A percentile compares a stretch with the other conserved stretches of the same genome.
These are phyloP conservation scores for Oxyria digyna DNA, from an alignment of 148 eudicot genomes.

Conservation along the genomic window DNA sequence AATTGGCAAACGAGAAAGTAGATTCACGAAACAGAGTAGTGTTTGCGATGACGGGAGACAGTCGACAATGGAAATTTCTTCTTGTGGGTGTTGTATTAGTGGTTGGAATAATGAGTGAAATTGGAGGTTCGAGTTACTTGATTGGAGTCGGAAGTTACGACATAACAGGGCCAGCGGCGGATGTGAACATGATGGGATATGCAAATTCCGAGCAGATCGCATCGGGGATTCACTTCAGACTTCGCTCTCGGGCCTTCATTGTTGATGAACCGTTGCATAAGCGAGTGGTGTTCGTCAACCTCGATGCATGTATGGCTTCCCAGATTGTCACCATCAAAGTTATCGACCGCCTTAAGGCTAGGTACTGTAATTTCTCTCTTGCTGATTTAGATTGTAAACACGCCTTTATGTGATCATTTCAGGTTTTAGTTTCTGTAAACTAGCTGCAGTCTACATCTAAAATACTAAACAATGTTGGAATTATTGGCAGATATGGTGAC, in stretches of 20 bases:
- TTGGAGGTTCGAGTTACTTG: slow-evolving; percentile 49
- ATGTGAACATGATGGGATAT: slow-evolving; percentile 99
- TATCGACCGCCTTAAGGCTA: slow-evolving; percentile 80
- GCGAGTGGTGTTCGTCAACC: slow-evolving; percentile 72
- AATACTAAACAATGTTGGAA: neutral
- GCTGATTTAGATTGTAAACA: too few relatives aligned
- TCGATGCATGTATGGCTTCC: slow-evolving; percentile 99
- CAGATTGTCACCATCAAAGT: slow-evolving; percentile 86
- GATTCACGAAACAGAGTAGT: too few relatives aligned
- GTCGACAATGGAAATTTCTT: too few relatives aligned
- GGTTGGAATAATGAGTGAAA: slow-evolving; percentile 11
- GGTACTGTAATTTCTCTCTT: slow-evolving; percentile 27
- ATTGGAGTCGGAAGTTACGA: slow-evolving; percentile 98
- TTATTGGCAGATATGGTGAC: slow-evolving; percentile 60
- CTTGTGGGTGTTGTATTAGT: too few relatives aligned
- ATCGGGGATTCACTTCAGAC: slow-evolving; percentile 81
- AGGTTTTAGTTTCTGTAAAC: too few relatives aligned
- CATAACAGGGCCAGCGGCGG: slow-evolving; percentile 99
- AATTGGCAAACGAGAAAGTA: too few relatives aligned
- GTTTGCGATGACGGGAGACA: too few relatives aligned
- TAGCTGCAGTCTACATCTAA: slow-evolving; percentile 3
- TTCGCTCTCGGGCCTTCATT: slow-evolving; percentile 86
- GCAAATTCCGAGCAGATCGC: slow-evolving; percentile 65
- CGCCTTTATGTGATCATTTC: too few relatives aligned
- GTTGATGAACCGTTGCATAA: slow-evolving; percentile 75